Evolutionary conservation across 2,329 filamentous ascomycete genomes (phyloP).

Genomic region (Epichloe amarillans): DNA sequence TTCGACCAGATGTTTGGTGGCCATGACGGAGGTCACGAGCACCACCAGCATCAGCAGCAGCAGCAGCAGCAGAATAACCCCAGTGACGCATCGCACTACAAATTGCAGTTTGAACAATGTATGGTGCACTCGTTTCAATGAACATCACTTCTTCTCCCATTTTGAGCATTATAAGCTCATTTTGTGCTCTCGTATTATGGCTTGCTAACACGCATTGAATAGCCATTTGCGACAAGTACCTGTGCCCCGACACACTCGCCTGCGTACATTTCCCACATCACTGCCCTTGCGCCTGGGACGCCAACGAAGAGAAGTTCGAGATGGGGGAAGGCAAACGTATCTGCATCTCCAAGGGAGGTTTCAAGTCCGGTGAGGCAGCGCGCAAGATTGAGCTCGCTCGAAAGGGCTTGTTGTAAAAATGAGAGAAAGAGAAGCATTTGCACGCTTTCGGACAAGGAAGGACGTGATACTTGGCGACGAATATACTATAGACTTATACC

Average conservation of each 20-base stretch:
- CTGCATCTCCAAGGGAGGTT: conserved; percentile 65
- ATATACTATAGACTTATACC: not conserved
- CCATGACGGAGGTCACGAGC: conserved; percentile 28
- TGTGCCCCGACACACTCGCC: conserved; percentile 85
- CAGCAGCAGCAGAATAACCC: conserved; percentile 53
- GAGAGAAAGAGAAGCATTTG: not conserved
- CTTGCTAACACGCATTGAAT: not conserved
- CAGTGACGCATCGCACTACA: conserved; percentile 74
- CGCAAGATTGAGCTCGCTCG: conserved; percentile 69
- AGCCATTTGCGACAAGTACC: conserved; percentile 86
- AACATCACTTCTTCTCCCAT: not conserved
- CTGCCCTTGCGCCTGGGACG: conserved; percentile 78
- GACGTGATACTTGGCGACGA: not conserved
- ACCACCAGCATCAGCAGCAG: conserved; percentile 34
- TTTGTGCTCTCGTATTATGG: no score
- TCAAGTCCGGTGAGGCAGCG: conserved; percentile 54
- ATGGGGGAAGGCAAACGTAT: conserved; percentile 57
- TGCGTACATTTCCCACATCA: conserved; percentile 96
- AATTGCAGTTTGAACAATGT: conserved; percentile 56
- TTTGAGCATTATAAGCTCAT: not conserved
- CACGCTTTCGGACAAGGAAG: not conserved
- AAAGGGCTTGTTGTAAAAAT: conserved; percentile 49
- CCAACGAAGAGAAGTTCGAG: conserved; percentile 67
- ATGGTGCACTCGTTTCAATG: conserved; percentile 12
- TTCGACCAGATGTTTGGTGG: conserved; percentile 94